These are phyloP conservation scores for Esteya vermicola DNA, from an alignment of 2,329 filamentous ascomycete genomes.

Conservation along the genomic window DNA sequence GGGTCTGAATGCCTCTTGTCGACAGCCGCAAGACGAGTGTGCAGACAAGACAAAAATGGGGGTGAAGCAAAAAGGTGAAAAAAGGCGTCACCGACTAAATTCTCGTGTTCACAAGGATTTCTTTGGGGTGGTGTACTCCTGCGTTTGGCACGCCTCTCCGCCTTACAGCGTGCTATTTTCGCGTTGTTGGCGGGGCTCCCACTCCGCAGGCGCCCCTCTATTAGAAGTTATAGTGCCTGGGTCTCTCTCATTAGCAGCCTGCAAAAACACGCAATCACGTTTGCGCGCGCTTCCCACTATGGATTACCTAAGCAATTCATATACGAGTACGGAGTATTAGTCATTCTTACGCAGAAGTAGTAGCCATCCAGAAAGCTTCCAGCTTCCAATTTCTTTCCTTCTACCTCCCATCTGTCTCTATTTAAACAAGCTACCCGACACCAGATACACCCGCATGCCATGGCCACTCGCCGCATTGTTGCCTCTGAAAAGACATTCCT, in stretches of 20 bases:
- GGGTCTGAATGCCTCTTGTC: too few relatives aligned
- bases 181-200: slow-evolving; percentile 1
- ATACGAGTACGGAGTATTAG: too few relatives aligned
- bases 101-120: neutral
- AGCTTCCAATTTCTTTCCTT: neutral
- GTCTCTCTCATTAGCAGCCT: too few relatives aligned
- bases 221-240: too few relatives aligned
- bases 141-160: too few relatives aligned
- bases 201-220: too few relatives aligned
- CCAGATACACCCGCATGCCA: slow-evolving; percentile 17
- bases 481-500: slow-evolving; percentile 52
- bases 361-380: too few relatives aligned
- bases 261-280: slow-evolving; percentile 13
- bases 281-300: slow-evolving; percentile 2
- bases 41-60: too few relatives aligned
- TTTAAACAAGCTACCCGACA: neutral
- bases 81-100: neutral
- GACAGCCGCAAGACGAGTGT: neutral
- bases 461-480: slow-evolving; percentile 57
- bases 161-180: neutral
- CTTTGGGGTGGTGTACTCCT: neutral
- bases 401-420: neutral
- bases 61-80: neutral
- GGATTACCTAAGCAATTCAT: neutral
- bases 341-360: too few relatives aligned